These are phyloP conservation scores for Rhododendron molle DNA, from an alignment of 148 eudicot genomes.

Conservation along the genomic window DNA sequence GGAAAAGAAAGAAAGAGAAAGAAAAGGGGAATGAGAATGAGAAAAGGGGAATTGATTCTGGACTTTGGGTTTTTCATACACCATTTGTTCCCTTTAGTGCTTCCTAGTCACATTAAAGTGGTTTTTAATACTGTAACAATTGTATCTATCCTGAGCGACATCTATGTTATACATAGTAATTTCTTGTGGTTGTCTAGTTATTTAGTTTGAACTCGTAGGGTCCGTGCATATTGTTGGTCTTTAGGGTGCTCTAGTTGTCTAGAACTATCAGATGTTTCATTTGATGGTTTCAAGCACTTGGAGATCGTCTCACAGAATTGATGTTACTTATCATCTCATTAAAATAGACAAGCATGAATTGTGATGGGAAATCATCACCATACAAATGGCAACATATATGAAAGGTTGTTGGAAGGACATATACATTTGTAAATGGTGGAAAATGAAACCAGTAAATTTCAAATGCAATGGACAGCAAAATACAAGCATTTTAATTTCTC, in stretches of 20 bases:
- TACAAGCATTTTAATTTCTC: neutral
- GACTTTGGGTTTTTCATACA: neutral
- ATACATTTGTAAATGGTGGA: neutral
- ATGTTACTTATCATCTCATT: neutral
- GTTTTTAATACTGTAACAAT: neutral
- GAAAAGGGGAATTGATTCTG: neutral
- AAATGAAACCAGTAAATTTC: neutral
- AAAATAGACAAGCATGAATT: neutral
- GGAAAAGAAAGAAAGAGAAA: neutral
- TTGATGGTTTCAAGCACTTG: neutral
- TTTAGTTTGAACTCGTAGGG: neutral
- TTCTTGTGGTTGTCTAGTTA: neutral
- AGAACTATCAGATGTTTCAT: neutral
- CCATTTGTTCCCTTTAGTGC: neutral
- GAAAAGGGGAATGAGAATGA: neutral
- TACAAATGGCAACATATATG: neutral
- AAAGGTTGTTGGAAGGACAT: neutral
- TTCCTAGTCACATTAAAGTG: neutral
- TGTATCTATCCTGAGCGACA: neutral
- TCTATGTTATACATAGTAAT: neutral
- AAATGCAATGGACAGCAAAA: conserved; percentile 1
- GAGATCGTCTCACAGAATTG: neutral
- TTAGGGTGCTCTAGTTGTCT: neutral
- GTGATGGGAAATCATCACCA: neutral
- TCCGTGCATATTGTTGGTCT: neutral